Base-by-base conservation (phyloP, 306 rosid genomes). In the Abrus pulchellus region DNA sequence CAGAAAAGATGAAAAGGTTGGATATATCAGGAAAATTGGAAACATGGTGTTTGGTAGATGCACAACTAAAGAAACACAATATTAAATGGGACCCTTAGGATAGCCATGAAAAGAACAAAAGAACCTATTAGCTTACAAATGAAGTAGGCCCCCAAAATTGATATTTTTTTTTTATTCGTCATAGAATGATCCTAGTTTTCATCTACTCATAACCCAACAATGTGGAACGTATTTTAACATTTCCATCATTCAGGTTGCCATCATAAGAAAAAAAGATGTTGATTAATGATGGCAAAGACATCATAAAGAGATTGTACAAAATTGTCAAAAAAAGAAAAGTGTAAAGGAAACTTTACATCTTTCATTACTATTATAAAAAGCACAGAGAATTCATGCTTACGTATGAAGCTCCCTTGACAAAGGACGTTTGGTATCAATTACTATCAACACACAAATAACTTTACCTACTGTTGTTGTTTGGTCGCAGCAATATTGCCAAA, bases 381-480 rank as follows among this genome's bases (percentile, higher is more conserved):
- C 87, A 81, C 69, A 27, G 9, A 47, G 74, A 77, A 61, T 85
- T 77, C 74, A 81, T 78, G 79, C 63, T 78, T 84, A 44, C 4
- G 84, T 85, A 69, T 67, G 56, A 72, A 80, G 80, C 55, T 83
- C 64, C 85, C 87, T 72, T 40, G 43, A 66, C 63, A 76, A 45
- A 49, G 63, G 63, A 53, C 30, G 67, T 33, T 82, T 77, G 85
- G 68, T 85, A 83, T 66, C 45, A 79, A 65, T 66, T 59, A 81
- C 86, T 83, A 84, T 78, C 40, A 40, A 40, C 82, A 75, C 4
- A 80, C 78, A 36, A 9, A 65, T 36, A 59, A 71, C 12, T 75
- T 87, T 83, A 90, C 87, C 86, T 85, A 70, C 79, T 89, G 82
- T 68, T 87, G 86, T 82, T 87, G 85, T 79, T 83, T 64, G 87